These are phyloP conservation scores for Lodderomyces metapsilosis DNA, from an alignment of 1,139 yeast genomes.

Conservation along the genomic window DNA sequence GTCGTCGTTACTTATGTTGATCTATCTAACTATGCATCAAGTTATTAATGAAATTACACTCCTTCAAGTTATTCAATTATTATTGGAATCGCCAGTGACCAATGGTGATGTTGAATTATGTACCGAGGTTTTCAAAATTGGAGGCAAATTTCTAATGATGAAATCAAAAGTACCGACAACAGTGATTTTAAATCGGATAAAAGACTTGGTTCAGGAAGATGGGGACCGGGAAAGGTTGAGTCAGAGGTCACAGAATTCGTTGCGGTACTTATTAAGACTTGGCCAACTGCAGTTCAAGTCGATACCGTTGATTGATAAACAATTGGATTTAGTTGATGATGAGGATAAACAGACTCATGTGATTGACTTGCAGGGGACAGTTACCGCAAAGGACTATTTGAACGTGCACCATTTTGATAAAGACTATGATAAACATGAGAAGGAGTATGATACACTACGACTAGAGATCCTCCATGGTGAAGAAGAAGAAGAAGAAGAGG, in stretches of 20 bases:
- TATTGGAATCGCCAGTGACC: slow-evolving; percentile 50
- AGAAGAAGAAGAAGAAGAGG: slow-evolving; percentile 19
- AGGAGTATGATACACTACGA: slow-evolving; percentile 24
- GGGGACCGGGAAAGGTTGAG: slow-evolving; percentile 23
- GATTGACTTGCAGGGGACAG: slow-evolving; percentile 46
- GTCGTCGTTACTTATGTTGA: slow-evolving; percentile 49
- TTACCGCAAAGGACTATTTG: slow-evolving; percentile 47
- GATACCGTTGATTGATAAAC: slow-evolving; percentile 39
- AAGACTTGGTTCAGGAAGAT: slow-evolving; percentile 56
- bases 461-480: slow-evolving; percentile 17
- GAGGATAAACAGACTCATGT: slow-evolving; percentile 63
- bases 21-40: slow-evolving; percentile 63
- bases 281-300: slow-evolving; percentile 50
- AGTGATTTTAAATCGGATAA: slow-evolving; percentile 59
- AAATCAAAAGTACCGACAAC: slow-evolving; percentile 30
- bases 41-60: slow-evolving; percentile 64
- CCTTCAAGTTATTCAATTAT: slow-evolving; percentile 60
- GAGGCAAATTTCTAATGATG: slow-evolving; percentile 23
- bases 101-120: slow-evolving; percentile 38
- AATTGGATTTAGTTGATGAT: slow-evolving; percentile 62
- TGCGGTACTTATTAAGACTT: slow-evolving; percentile 53
- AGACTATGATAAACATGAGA: slow-evolving; percentile 52
- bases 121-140: slow-evolving; percentile 23
- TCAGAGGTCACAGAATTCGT: slow-evolving; percentile 43
- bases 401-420: slow-evolving; percentile 55